phyloP scores from a whole-genome alignment of 805 yeast genomes.

The Saturnispora halmiae region DNA sequence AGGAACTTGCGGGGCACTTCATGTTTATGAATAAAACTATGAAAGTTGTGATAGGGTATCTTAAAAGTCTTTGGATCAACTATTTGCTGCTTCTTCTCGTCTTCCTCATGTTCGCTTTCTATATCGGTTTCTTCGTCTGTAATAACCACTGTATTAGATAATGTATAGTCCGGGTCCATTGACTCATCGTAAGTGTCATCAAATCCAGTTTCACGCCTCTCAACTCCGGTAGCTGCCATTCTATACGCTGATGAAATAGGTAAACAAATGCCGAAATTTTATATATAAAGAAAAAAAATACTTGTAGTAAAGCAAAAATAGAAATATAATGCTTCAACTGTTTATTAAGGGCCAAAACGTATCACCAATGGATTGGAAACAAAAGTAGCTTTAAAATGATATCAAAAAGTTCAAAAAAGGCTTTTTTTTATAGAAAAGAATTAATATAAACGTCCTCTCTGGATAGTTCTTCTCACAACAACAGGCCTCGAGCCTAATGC shows the following conservation, averaged over 20 bases:
- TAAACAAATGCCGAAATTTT: background rate
- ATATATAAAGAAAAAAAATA: no score
- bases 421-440: background rate
- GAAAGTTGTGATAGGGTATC: slow-evolving; percentile 25
- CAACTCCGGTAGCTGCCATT: slow-evolving; percentile 3
- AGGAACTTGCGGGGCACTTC: slow-evolving; percentile 84
- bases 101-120: slow-evolving; percentile 9
- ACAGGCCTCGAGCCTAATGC: slow-evolving; percentile 39
- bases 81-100: slow-evolving; percentile 1
- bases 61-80: background rate
- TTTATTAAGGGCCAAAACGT: background rate
- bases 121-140: slow-evolving; percentile 3
- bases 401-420: no score
- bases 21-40: slow-evolving; percentile 41
- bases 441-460: slow-evolving; percentile 24
- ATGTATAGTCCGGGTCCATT: slow-evolving; percentile 23
- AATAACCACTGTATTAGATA: slow-evolving; percentile 9
- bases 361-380: background rate
- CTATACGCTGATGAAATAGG: background rate
- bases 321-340: no score
- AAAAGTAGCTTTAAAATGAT: background rate
- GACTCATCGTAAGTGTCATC: slow-evolving; percentile 23
- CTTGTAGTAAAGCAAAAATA: no score
- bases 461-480: slow-evolving; percentile 39
- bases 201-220: background rate